Evolutionary conservation across 306 rosid genomes (phyloP).

Genomic region (Casuarina equisetifolia): DNA sequence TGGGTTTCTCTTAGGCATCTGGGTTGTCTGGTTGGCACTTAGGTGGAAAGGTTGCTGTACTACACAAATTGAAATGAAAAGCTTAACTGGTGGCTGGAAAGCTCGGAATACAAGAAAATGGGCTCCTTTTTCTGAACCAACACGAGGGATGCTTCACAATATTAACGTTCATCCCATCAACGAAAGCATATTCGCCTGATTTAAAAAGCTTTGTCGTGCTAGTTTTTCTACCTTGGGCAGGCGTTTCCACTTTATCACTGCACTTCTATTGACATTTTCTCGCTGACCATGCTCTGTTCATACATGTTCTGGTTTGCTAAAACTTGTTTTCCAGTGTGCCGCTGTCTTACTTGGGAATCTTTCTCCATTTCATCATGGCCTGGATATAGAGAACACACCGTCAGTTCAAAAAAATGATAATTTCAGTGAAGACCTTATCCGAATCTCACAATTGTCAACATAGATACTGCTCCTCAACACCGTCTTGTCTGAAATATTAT

Average conservation of each 20-base stretch:
- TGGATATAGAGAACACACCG: conserved; percentile 17
- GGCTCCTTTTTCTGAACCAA: not conserved
- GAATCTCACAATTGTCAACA: conserved; percentile 29
- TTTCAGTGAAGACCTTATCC: conserved; percentile 22
- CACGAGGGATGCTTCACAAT: not conserved
- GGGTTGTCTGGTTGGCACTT: conserved; percentile 37
- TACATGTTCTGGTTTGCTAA: not conserved
- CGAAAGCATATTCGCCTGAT: too few species aligned
- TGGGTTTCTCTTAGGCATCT: conserved; percentile 39
- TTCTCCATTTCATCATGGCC: not conserved
- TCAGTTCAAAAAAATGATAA: not conserved
- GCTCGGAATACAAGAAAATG: conserved; percentile 35
- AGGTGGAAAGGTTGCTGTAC: conserved; percentile 22
- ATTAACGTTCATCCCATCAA: too few species aligned
- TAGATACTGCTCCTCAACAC: conserved; percentile 23
- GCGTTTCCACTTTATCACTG: not conserved
- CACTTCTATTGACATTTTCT: not conserved
- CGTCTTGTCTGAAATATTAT: conserved; percentile 22
- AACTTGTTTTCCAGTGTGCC: not conserved
- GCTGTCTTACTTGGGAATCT: not conserved
- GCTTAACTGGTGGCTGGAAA: conserved; percentile 40
- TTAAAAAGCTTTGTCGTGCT: not conserved
- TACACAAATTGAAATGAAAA: conserved; percentile 32
- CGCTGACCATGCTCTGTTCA: not conserved
- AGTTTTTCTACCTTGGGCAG: not conserved